These are phyloP conservation scores for Mediolabrus comicus DNA, from an alignment of 108 stramenopile species.

Conservation along the genomic window DNA sequence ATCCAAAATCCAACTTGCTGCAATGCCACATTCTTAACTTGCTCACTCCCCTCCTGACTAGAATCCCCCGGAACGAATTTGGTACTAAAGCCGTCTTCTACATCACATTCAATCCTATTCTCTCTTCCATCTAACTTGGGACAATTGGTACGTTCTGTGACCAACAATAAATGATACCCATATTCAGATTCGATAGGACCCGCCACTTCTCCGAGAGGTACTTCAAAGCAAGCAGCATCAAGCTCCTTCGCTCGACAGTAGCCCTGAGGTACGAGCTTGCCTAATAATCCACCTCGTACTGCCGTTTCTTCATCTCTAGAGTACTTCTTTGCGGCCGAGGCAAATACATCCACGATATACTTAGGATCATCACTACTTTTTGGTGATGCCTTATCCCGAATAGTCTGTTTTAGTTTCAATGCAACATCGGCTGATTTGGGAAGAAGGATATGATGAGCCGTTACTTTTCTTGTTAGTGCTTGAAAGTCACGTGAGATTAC, in stretches of 20 bases:
- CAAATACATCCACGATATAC: constrained; percentile 62
- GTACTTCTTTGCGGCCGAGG: constrained; percentile 53
- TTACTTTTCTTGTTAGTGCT: constrained; percentile 62
- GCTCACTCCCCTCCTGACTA: constrained; percentile 1
- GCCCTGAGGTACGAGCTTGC: constrained; percentile 58
- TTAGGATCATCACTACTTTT: constrained; percentile 12
- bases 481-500: constrained; percentile 49
- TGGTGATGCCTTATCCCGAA: constrained; percentile 42
- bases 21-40: constrained; percentile 17
- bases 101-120: constrained; percentile 36
- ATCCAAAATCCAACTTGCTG: constrained; percentile 58
- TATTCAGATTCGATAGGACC: constrained; percentile 64
- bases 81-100: constrained; percentile 19
- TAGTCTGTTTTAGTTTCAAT: constrained; percentile 51
- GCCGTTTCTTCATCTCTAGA: constrained; percentile 59
- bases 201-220: constrained; percentile 40
- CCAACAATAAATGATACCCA: constrained; percentile 61
- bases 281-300: constrained; percentile 52
- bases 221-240: constrained; percentile 54
- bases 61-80: not conserved
- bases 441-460: constrained; percentile 66
- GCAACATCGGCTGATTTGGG: constrained; percentile 52
- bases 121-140: constrained; percentile 61
- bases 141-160: constrained; percentile 68
- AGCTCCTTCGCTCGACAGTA: constrained; percentile 52